These are phyloP conservation scores for Aspergillus sp. DNA, from an alignment of 2,329 filamentous ascomycete genomes.

Conservation along the genomic window DNA sequence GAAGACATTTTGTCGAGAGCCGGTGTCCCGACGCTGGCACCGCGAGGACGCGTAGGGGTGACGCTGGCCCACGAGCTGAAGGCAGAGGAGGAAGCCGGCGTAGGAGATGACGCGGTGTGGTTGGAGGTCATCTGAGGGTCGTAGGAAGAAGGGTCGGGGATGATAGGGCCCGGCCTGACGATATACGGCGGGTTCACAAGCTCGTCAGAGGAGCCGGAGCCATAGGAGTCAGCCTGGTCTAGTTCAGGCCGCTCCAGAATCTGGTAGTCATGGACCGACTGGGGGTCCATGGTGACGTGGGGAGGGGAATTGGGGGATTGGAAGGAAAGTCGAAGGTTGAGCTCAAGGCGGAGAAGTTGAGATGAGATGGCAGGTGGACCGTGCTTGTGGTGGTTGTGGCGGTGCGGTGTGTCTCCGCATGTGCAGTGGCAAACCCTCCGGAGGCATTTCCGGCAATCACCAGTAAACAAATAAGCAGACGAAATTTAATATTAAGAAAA, in stretches of 20 bases:
- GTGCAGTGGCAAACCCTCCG: not conserved
- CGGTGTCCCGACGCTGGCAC: constrained; percentile 40
- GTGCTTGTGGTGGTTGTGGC: not conserved
- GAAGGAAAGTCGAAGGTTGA: not conserved
- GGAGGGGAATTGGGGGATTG: not conserved
- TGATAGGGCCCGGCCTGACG: constrained; percentile 31
- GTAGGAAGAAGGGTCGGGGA: constrained; percentile 28
- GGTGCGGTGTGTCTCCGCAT: not conserved
- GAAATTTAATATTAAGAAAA: not conserved
- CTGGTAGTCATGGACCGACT: constrained; percentile 23
- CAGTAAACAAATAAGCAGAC: not conserved
- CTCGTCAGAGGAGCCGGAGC: constrained; percentile 44
- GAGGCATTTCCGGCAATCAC: not conserved
- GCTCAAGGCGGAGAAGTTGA: not conserved
- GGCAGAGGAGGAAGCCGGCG: constrained; percentile 27
- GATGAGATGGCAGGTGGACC: not conserved
- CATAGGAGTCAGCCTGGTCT: constrained; percentile 40
- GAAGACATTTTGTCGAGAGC: constrained; percentile 41
- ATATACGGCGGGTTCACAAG: constrained; percentile 36
- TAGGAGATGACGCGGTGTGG: constrained; percentile 35
- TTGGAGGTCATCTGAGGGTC: constrained; percentile 31
- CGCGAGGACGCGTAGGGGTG: constrained; percentile 41
- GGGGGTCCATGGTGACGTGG: constrained; percentile 20
- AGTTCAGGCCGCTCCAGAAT: constrained; percentile 46
- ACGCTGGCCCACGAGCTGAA: constrained; percentile 37